phyloP scores from a whole-genome alignment of 257 asterid species.

The Nicotiana paniculata region DNA sequence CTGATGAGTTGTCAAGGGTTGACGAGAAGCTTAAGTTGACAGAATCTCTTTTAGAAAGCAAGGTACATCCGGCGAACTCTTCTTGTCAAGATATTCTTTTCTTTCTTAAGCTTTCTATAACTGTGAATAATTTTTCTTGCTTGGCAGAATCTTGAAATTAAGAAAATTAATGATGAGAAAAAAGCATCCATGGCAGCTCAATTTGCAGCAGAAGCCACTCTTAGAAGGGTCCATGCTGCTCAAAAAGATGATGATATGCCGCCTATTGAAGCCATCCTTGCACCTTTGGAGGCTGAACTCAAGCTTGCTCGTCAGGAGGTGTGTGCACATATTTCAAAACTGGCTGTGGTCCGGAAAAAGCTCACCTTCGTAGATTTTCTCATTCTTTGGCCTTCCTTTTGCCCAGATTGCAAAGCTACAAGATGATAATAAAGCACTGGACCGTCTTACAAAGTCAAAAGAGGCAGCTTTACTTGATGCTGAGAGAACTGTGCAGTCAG shows the following conservation, averaged over 20 bases:
- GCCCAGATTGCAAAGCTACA: conserved; percentile 82
- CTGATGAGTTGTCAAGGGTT: conserved; percentile 77
- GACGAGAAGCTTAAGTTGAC: conserved; percentile 85
- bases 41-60: conserved; percentile 85
- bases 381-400: conserved; percentile 5
- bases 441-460: conserved; percentile 90
- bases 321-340: conserved; percentile 13
- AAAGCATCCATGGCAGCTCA: conserved; percentile 98
- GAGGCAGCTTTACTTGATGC: conserved; percentile 97
- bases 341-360: background rate
- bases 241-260: conserved; percentile 99
- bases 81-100: background rate
- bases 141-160: conserved; percentile 88
- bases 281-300: conserved; percentile 94
- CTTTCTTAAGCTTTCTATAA: conserved; percentile 5
- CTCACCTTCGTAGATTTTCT: background rate
- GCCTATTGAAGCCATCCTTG: conserved; percentile 95
- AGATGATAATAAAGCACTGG: conserved; percentile 93
- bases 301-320: conserved; percentile 97
- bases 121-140: background rate
- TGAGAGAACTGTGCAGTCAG: conserved; percentile 89
- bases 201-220: conserved; percentile 99
- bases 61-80: conserved; percentile 39
- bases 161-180: conserved; percentile 91
- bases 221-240: conserved; percentile 92